These are phyloP conservation scores for Populus ilicifolia DNA, from an alignment of 345 rosid species.

Conservation along the genomic window DNA sequence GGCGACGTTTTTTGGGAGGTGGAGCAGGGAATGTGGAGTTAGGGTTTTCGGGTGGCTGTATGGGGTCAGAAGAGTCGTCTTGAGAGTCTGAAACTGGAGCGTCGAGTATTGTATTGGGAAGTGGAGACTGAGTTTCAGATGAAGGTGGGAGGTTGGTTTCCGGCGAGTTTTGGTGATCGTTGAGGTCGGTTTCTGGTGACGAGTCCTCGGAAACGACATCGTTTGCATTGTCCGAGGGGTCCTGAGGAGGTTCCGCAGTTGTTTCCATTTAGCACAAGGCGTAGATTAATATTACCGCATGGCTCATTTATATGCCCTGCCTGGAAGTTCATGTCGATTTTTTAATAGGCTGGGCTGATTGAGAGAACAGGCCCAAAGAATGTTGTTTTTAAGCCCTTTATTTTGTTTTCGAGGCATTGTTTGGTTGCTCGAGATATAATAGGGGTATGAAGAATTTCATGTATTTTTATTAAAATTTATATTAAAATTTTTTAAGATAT, in stretches of 20 bases:
- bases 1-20: slow-evolving; percentile 56
- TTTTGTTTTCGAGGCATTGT: no score
- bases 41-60: slow-evolving; percentile 40
- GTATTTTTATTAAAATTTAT: no score
- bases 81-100: slow-evolving; percentile 55
- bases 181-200: slow-evolving; percentile 51
- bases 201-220: slow-evolving; percentile 44
- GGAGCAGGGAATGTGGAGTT: slow-evolving; percentile 49
- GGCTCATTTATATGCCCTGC: background rate
- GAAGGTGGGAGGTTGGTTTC: slow-evolving; percentile 39
- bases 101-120: slow-evolving; percentile 34
- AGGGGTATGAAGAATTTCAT: no score
- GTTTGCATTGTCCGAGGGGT: slow-evolving; percentile 36
- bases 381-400: background rate
- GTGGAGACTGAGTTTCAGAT: slow-evolving; percentile 35
- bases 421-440: no score
- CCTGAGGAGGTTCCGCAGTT: slow-evolving; percentile 18
- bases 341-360: background rate
- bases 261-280: background rate
- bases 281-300: background rate
- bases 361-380: background rate
- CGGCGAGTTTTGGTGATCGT: slow-evolving; percentile 35
- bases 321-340: background rate
- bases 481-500: no score
- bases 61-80: slow-evolving; percentile 70